These are phyloP conservation scores for Cryphonectria nitschkei DNA, from an alignment of 2,329 filamentous ascomycete genomes.

Conservation along the genomic window DNA sequence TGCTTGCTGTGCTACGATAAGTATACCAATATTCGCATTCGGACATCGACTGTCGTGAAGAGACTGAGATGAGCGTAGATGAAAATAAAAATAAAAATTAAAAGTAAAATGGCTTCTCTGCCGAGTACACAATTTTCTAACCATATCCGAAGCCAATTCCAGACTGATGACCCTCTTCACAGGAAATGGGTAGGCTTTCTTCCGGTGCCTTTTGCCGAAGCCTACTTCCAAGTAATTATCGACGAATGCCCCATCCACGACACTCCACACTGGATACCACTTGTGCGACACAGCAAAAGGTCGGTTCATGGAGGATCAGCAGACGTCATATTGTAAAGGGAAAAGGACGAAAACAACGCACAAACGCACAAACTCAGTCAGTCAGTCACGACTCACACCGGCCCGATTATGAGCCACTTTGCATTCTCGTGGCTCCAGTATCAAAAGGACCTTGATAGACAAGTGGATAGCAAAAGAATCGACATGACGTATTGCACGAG, in stretches of 20 bases:
- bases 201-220: background rate
- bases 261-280: background rate
- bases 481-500: background rate
- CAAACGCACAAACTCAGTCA: background rate
- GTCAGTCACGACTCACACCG: background rate
- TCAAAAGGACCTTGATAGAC: background rate
- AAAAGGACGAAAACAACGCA: background rate
- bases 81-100: background rate
- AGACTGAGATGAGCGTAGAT: background rate
- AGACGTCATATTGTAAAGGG: background rate
- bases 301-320: background rate
- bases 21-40: background rate
- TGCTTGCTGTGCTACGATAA: background rate
- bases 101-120: background rate
- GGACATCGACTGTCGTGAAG: background rate
- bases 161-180: background rate
- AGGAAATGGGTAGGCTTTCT: background rate
- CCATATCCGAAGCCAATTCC: too few relatives aligned
- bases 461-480: background rate
- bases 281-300: background rate
- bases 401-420: background rate
- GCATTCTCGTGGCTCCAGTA: background rate
- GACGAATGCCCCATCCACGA: background rate
- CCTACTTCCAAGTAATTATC: conserved; percentile 6
- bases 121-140: background rate